Evolutionary conservation across 176 grass and related monocot genomes (phyloP), one percentile per base, ranked within the genome.

Genomic region (Bothriochloa decipiens): DNA sequence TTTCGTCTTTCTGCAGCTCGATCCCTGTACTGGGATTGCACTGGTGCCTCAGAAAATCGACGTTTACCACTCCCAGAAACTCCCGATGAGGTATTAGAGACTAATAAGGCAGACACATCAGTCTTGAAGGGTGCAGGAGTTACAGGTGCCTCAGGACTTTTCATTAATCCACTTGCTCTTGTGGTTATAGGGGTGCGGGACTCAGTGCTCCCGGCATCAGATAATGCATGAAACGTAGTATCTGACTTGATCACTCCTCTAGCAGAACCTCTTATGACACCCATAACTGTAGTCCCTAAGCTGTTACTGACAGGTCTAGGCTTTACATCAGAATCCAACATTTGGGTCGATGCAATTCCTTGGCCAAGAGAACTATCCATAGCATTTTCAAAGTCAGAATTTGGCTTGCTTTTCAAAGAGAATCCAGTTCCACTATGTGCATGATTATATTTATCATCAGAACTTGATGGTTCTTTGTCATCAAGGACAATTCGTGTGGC

Each of bases 1-100:
- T 23, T 99, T 66, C 97, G 82, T 91, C 97, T 96, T 85, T 99
- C 97, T 57, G 97, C 97, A 46, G 97, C 97, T 33, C 97, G 86
- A 60, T 99, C 97, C 96, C 97, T 96, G 52, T 99, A 99, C 49
- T 89, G 88, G 49, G 79, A 78, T 76, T 92, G 89, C n/a, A 64
- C 82, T 75, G 93, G 97, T 72, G 81, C 91, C 79, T 99, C 97
- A 33, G 96, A 99, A 89, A 99, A 99, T 55, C 97, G 92, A 7
- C 97, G 91, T 81, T 90, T 99, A 45, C 87, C 97, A 78, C 83
- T 89, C 52, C 78, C 91, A 78, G 78, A 75, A 89, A 89, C 83
- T 68, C 78, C 81, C 82, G 91, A 80, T 74, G 91, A 84, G 37
- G 72, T 40, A 63, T 91, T 93, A 28, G 92, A 95, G 33, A 70